These are phyloP conservation scores for Carex kokanica DNA, from an alignment of 176 grass and related monocot species.

Conservation along the genomic window DNA sequence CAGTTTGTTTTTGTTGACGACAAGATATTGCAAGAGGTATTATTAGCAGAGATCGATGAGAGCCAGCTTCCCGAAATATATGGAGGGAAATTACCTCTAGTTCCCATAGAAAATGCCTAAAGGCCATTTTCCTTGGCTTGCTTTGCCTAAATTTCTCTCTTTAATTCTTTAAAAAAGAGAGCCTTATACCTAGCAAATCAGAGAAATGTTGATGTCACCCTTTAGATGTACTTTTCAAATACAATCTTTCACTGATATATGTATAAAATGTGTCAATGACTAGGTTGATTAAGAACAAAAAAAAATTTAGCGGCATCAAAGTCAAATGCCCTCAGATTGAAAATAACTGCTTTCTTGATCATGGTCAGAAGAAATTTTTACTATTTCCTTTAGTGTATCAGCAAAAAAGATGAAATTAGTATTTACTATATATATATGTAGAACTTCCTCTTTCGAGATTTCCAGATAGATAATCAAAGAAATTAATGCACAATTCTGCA, in stretches of 20 bases:
- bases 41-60: slow-evolving; percentile 61
- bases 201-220: neutral
- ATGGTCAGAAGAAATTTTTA: neutral
- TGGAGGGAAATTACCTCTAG: slow-evolving; percentile 43
- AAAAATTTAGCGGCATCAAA: neutral
- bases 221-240: neutral
- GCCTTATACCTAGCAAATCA: neutral
- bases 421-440: too few species aligned
- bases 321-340: neutral
- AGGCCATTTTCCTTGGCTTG: neutral
- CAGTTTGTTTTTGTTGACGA: slow-evolving; percentile 73
- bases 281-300: neutral
- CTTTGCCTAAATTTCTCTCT: neutral
- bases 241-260: neutral
- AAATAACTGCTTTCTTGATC: neutral
- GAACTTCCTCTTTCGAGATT: too few species aligned
- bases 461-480: too few species aligned
- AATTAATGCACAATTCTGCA: too few species aligned
- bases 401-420: too few species aligned
- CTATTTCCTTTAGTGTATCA: neutral
- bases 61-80: slow-evolving; percentile 64
- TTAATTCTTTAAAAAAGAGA: neutral
- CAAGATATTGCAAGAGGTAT: slow-evolving; percentile 53
- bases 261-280: neutral
- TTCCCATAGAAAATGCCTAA: slow-evolving; percentile 36